Evolutionary conservation across 148 eudicot species (phyloP).

Genomic region (Dysphania ambrosioides): DNA sequence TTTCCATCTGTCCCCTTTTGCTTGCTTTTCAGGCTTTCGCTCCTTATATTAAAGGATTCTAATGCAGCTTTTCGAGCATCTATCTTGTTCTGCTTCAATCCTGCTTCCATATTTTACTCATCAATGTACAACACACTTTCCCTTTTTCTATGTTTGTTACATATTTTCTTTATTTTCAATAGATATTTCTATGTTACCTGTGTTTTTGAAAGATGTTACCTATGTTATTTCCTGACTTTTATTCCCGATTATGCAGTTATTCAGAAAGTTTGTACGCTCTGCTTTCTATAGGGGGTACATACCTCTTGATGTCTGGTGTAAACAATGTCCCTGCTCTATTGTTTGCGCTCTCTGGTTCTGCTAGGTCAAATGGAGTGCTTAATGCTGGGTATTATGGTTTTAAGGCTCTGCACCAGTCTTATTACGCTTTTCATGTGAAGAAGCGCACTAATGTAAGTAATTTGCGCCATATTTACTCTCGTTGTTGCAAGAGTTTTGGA

Average conservation of each 20-base stretch:
- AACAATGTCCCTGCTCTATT: conserved; percentile 43
- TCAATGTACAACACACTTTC: conserved; percentile 50
- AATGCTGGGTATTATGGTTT: conserved; percentile 85
- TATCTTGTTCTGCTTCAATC: conserved; percentile 86
- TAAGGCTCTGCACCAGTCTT: conserved; percentile 63
- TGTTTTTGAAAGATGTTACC: too few species aligned
- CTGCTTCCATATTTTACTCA: conserved; percentile 95
- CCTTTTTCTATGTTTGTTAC: too few species aligned
- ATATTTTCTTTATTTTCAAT: too few species aligned
- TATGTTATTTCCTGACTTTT: conserved; percentile 3
- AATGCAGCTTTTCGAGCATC: conserved; percentile 68
- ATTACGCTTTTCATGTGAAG: conserved; percentile 48
- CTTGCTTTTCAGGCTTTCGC: conserved; percentile 61
- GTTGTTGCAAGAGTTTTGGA: conserved; percentile 13
- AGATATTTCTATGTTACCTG: neutral
- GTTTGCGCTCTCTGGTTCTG: conserved; percentile 76
- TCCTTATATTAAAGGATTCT: conserved; percentile 57
- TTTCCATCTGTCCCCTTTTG: neutral
- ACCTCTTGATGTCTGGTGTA: conserved; percentile 53
- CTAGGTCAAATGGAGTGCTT: conserved; percentile 88
- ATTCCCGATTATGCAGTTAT: conserved; percentile 56
- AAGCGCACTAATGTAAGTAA: conserved; percentile 48
- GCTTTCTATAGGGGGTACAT: conserved; percentile 73
- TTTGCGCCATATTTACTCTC: neutral
- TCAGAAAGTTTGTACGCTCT: conserved; percentile 88